These are phyloP conservation scores for Dendrobium huoshanense DNA, from an alignment of 106 monocot genomes.

Conservation along the genomic window DNA sequence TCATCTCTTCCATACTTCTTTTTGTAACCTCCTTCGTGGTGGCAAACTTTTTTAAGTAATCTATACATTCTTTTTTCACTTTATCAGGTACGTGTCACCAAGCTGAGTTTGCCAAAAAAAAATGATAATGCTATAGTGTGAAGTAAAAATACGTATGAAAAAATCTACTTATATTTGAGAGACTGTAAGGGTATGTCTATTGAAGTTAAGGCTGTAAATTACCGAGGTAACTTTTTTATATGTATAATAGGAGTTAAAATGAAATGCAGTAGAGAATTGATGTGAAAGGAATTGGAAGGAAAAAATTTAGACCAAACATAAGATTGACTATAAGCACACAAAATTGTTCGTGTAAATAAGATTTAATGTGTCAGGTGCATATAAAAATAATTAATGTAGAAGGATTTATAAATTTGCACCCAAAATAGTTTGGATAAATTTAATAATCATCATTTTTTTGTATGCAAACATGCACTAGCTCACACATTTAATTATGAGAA, in stretches of 20 bases:
- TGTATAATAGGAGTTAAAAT: neutral
- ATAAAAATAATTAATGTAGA: neutral
- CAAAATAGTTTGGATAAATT: neutral
- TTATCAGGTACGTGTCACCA: too few relatives aligned
- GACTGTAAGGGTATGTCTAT: neutral
- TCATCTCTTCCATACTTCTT: too few relatives aligned
- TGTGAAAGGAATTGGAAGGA: neutral
- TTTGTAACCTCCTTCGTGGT: too few relatives aligned
- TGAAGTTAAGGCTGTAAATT: neutral
- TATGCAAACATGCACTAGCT: neutral
- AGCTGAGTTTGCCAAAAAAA: too few relatives aligned
- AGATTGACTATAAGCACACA: neutral
- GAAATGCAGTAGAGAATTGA: neutral
- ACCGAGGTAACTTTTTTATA: neutral
- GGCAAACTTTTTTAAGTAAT: too few relatives aligned
- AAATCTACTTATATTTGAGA: neutral
- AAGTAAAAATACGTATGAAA: too few relatives aligned
- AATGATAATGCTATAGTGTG: too few relatives aligned
- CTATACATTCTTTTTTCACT: too few relatives aligned
- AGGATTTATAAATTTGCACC: neutral
- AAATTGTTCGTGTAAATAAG: neutral
- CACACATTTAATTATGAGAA: neutral
- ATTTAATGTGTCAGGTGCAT: neutral
- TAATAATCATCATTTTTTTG: neutral
- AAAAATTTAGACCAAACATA: neutral